A percentile compares a stretch with the other conserved stretches of the same genome.
These are phyloP conservation scores for Neofusicoccum sp. DNA, from an alignment of 2,329 filamentous ascomycete species.

Conservation along the genomic window DNA sequence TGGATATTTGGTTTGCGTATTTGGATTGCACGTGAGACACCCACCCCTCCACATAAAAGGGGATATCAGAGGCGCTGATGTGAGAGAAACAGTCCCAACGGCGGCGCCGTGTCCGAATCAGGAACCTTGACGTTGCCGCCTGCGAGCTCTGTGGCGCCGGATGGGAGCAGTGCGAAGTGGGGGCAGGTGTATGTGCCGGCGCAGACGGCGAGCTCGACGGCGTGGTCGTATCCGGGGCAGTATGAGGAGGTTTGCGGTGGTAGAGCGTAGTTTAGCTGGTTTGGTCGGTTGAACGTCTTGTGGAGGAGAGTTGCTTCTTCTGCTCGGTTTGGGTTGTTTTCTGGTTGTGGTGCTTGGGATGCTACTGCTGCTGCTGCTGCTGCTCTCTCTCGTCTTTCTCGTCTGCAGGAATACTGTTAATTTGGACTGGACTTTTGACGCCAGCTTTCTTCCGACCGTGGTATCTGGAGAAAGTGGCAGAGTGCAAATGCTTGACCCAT, in stretches of 20 bases:
- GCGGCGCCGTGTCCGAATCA: neutral
- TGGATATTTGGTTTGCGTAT: neutral
- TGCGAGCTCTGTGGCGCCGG: neutral
- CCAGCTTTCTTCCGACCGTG: too few species aligned
- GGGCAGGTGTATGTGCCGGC: neutral
- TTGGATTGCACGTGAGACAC: neutral
- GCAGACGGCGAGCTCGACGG: neutral
- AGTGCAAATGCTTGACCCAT: too few species aligned
- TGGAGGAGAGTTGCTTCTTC: too few species aligned
- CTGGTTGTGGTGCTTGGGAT: too few species aligned
- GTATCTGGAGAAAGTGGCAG: too few species aligned
- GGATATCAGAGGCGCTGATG: too few species aligned
- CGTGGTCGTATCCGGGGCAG: constrained; percentile 3
- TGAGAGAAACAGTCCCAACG: neutral
- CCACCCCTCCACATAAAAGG: neutral
- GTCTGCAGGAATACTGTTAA: too few species aligned
- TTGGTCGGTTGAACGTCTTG: neutral
- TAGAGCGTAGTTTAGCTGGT: too few species aligned
- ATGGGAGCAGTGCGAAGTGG: neutral
- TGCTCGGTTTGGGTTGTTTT: too few species aligned
- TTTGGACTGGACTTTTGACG: too few species aligned
- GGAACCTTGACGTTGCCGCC: neutral
- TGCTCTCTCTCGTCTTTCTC: too few species aligned
- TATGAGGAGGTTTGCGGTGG: constrained; percentile 3
- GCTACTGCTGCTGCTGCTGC: too few species aligned